Conservation (phyloP, 2,329 filamentous ascomycete genomes). For the Tolypocladium tropicale region DNA sequence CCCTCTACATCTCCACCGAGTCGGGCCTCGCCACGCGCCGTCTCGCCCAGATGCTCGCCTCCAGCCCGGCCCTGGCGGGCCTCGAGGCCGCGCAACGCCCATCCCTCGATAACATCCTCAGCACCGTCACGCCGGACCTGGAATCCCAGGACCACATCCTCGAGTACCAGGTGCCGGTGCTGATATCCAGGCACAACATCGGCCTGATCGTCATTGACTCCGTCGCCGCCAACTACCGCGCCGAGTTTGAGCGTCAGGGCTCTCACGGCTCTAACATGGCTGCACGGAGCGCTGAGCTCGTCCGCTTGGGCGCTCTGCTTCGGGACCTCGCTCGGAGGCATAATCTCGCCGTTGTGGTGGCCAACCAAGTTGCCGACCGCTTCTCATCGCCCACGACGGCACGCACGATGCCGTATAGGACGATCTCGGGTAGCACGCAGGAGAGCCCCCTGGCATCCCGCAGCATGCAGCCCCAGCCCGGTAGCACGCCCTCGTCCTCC, state of each 20-base stretch:
- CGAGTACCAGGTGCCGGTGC: conserved; percentile 81
- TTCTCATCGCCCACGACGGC: conserved; percentile 36
- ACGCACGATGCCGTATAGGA: not conserved
- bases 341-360: conserved; percentile 75
- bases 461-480: conserved; percentile 22
- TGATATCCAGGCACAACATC: conserved; percentile 63
- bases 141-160: conserved; percentile 95
- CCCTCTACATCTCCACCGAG: conserved; percentile 92
- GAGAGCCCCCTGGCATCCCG: conserved; percentile 42
- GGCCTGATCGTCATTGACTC: conserved; percentile 84
- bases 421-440: conserved; percentile 15
- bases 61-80: conserved; percentile 48
- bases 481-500: conserved; percentile 29
- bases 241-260: conserved; percentile 63
- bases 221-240: conserved; percentile 90
- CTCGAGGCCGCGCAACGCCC: conserved; percentile 28
- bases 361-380: conserved; percentile 91
- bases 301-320: conserved; percentile 65
- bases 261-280: conserved; percentile 52
- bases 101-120: conserved; percentile 66
- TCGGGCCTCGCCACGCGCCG: conserved; percentile 72
- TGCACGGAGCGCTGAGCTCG: conserved; percentile 64
- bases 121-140: conserved; percentile 76
- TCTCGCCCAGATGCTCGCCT: conserved; percentile 65
- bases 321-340: conserved; percentile 65